Evolutionary conservation across 2,329 filamentous ascomycete species (phyloP).

Genomic region (Ilyonectria mors-panacis): DNA sequence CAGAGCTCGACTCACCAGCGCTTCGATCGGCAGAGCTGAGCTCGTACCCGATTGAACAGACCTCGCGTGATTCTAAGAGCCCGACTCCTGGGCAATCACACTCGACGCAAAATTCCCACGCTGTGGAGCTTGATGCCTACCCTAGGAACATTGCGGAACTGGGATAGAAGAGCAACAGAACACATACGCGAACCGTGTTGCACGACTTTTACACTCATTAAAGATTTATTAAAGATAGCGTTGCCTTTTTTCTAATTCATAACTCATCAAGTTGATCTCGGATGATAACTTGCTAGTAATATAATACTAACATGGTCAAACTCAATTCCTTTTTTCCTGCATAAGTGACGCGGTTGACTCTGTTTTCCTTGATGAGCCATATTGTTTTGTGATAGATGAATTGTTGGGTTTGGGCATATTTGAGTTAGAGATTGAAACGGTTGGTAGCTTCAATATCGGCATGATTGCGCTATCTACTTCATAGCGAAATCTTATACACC

Average conservation of each 20-base stretch:
- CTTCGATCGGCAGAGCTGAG: not conserved
- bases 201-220: not conserved
- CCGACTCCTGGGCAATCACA: not conserved
- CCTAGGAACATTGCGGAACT: not conserved
- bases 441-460: no score
- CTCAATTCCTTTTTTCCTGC: no score
- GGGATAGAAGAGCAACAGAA: slow-evolving; percentile 11
- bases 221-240: not conserved
- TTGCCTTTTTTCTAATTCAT: not conserved
- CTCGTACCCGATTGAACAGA: not conserved
- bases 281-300: not conserved
- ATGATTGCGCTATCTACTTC: no score
- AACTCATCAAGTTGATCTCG: not conserved
- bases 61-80: not conserved
- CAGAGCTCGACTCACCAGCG: not conserved
- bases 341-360: no score
- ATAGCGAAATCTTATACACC: no score
- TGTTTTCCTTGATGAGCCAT: no score
- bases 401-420: no score
- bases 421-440: no score
- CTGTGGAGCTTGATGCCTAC: slow-evolving; percentile 17
- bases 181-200: not conserved
- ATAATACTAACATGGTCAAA: not conserved
- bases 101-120: not conserved
- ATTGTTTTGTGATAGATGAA: no score